Evolutionary conservation across 306 rosid genomes (phyloP), one percentile per base, ranked within the genome.

Genomic region (Cucumis hystrix): DNA sequence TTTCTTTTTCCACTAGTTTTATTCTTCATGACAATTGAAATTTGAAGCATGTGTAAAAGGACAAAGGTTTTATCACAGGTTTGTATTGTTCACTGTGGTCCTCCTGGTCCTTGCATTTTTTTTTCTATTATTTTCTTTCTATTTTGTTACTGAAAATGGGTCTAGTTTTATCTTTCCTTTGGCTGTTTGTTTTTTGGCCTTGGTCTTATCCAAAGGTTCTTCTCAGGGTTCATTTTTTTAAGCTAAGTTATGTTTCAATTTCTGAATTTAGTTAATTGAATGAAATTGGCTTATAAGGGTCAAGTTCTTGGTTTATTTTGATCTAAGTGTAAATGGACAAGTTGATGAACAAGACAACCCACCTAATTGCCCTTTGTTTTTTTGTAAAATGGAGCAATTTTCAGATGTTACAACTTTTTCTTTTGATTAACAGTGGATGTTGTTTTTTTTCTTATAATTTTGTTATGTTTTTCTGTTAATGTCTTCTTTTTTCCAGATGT

Each of bases 61-160:
- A 71, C 60, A 25, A 25, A 4, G 20, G 58, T 71, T 28, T 71
- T 49, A 49, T 71, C 14, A 28, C 85, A 80, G 84, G 78, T 78
- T 79, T 45, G 69, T 66, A 17, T 66, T 64, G 43, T 63, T 63
- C 37, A 33, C 37, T 33, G 37, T 33, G 37, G 71, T 76, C 57
- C 57, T 76, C 95, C 95, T 84, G 84, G 84, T 92, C 82, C 80
- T 66, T 68, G 16, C 60, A 23, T 74, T 74, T 52, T 20, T 62
- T 33, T 33, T 23, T 23, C 25, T 33, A 1, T n/a, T n/a, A 9
- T 3, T 18, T n/a, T 20, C 62, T 20, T 10, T 58, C 15, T 20
- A 58, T 21, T 21, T 56, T 75, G 59, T 39, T 10, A 55, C n/a
- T 39, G 20, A n/a, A 43, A 59, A 74, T 33, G 17, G 61, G 61